These are phyloP conservation scores for Volvox carteri DNA, from an alignment of 163 green algal species.

Conservation along the genomic window DNA sequence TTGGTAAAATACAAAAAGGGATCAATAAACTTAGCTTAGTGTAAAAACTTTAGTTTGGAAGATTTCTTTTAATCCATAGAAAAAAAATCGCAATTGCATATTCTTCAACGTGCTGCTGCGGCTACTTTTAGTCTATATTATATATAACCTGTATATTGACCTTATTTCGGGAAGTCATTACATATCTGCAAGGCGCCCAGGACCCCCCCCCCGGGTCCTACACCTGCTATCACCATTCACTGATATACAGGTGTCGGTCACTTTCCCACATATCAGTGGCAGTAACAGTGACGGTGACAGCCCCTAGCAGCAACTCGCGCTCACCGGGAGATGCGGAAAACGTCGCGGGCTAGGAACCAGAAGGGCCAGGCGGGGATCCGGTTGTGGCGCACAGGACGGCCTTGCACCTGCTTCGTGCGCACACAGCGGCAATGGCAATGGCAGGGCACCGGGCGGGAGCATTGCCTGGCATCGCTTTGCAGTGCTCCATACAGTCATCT, in stretches of 20 bases:
- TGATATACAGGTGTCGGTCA: no score
- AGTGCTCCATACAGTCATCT: no score
- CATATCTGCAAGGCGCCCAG: no score
- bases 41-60: no score
- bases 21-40: no score
- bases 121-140: not conserved
- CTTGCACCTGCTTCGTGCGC: conserved; percentile 12
- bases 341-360: conserved; percentile 64
- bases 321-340: conserved; percentile 53
- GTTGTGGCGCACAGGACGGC: conserved; percentile 49
- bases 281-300: not conserved
- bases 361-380: conserved; percentile 66
- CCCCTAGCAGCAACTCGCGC: not conserved
- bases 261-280: not conserved
- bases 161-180: no score
- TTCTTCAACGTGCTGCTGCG: not conserved
- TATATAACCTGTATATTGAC: not conserved
- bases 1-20: no score
- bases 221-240: no score
- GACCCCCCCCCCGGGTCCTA: no score
- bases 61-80: no score
- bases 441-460: not conserved
- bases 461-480: not conserved
- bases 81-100: no score
- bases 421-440: not conserved